Evolutionary conservation across 768 basidiomycete species (phyloP).

Genomic region (Termitomyces sp.): DNA sequence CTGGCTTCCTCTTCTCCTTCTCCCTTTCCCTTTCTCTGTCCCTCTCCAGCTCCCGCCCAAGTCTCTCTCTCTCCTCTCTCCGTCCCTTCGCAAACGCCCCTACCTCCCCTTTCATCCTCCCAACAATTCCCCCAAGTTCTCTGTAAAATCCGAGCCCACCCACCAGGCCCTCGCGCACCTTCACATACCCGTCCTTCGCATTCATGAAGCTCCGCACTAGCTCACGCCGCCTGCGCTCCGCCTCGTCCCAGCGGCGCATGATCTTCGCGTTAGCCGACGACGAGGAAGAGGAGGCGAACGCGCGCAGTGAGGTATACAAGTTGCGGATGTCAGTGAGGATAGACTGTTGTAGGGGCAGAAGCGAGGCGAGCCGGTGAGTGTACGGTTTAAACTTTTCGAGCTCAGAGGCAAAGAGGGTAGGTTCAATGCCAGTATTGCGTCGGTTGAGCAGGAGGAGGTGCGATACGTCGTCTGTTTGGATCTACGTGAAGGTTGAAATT

Average conservation of each 20-base stretch:
- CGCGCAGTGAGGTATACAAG: constrained; percentile 71
- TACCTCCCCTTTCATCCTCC: constrained; percentile 51
- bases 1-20: constrained; percentile 41
- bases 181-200: constrained; percentile 82
- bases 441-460: constrained; percentile 89
- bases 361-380: constrained; percentile 74
- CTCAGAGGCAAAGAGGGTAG: constrained; percentile 85
- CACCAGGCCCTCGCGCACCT: constrained; percentile 77
- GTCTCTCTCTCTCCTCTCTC: constrained; percentile 60
- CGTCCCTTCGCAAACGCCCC: constrained; percentile 60
- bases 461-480: constrained; percentile 95
- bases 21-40: constrained; percentile 64
- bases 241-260: neutral
- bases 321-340: constrained; percentile 68
- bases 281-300: constrained; percentile 54
- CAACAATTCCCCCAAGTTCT: constrained; percentile 64
- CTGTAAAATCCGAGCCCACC: constrained; percentile 89
- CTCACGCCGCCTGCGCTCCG: neutral
- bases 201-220: constrained; percentile 56
- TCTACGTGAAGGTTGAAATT: constrained; percentile 34
- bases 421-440: constrained; percentile 77
- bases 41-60: constrained; percentile 66
- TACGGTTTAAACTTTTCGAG: constrained; percentile 95
- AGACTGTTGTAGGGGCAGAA: constrained; percentile 70
- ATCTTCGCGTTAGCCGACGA: neutral